Conservation (phyloP, 495 filamentous ascomycete genomes). For the Aspergillus carlsbadensis region DNA sequence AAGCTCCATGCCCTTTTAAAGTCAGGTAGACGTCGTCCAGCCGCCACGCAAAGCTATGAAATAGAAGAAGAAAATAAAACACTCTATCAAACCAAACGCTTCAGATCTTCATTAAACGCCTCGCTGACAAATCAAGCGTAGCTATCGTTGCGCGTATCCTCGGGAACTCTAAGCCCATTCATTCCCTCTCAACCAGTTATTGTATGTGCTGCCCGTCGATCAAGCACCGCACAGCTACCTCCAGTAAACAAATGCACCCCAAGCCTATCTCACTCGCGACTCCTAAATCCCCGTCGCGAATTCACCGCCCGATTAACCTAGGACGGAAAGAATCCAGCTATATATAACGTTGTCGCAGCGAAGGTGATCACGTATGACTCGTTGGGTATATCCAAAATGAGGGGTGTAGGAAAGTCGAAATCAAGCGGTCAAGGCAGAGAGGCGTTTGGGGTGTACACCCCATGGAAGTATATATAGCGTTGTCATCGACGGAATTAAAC, state of each 20-base stretch:
- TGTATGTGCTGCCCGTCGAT: neutral
- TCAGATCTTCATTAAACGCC: conserved; percentile 15
- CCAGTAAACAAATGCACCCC: too few relatives aligned
- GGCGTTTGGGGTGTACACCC: neutral
- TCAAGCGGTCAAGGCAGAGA: too few relatives aligned
- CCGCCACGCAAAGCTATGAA: neutral
- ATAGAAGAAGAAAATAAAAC: neutral
- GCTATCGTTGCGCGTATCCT: conserved; percentile 4
- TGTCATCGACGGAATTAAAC: neutral
- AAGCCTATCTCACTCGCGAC: too few relatives aligned
- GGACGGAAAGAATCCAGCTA: too few relatives aligned
- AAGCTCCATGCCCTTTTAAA: neutral
- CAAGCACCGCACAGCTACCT: too few relatives aligned
- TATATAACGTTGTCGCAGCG: too few relatives aligned
- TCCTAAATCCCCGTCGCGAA: too few relatives aligned
- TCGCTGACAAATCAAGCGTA: conserved; percentile 18
- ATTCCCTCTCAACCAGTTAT: neutral
- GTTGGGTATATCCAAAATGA: too few relatives aligned
- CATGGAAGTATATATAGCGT: neutral
- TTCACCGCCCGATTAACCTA: too few relatives aligned
- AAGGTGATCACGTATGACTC: too few relatives aligned
- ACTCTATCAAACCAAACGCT: conserved; percentile 9
- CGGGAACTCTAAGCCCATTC: neutral
- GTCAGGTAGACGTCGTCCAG: neutral
- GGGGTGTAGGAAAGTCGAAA: too few relatives aligned